Percentiles rank a stretch among this genome's conserved stretches.
Evolutionary conservation across 2,329 filamentous ascomycete species (phyloP).

Genomic region (Colletotrichum phormii): DNA sequence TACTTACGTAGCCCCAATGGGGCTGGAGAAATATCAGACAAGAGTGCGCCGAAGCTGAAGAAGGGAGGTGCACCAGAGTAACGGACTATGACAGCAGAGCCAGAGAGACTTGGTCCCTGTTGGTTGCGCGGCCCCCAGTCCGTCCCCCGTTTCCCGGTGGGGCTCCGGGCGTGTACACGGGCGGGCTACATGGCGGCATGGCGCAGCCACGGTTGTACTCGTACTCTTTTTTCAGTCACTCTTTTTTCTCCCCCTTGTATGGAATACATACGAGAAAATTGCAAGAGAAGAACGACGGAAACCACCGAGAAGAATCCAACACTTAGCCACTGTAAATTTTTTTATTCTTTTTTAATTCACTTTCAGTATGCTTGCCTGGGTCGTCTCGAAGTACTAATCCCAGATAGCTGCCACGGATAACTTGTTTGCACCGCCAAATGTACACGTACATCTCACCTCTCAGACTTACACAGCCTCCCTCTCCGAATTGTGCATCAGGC

Average conservation of each 20-base stretch:
- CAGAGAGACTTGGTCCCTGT: slow-evolving; percentile 27
- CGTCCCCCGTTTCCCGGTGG: slow-evolving; percentile 18
- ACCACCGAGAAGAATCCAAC: neutral
- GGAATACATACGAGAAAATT: neutral
- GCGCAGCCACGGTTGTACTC: slow-evolving; percentile 22
- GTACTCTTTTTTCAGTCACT: neutral
- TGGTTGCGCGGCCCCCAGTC: slow-evolving; percentile 32
- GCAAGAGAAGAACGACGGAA: neutral
- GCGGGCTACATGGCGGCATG: slow-evolving; percentile 36
- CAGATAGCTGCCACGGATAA: too few relatives aligned
- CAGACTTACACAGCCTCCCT: slow-evolving; percentile 23
- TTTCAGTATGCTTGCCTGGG: neutral
- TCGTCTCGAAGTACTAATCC: neutral
- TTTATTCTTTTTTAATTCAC: neutral
- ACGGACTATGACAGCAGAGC: too few relatives aligned
- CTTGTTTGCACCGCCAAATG: neutral
- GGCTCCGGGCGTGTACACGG: slow-evolving; percentile 27
- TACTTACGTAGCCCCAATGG: neutral
- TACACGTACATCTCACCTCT: slow-evolving; percentile 20
- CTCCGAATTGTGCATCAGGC: slow-evolving; percentile 4
- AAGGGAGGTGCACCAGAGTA: slow-evolving; percentile 2
- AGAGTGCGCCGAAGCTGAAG: slow-evolving; percentile 6
- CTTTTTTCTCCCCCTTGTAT: neutral
- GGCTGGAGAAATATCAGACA: slow-evolving; percentile 18
- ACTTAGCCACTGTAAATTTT: neutral